These are phyloP conservation scores for Darksidea phi DNA, from an alignment of 495 filamentous ascomycete species.

Conservation along the genomic window DNA sequence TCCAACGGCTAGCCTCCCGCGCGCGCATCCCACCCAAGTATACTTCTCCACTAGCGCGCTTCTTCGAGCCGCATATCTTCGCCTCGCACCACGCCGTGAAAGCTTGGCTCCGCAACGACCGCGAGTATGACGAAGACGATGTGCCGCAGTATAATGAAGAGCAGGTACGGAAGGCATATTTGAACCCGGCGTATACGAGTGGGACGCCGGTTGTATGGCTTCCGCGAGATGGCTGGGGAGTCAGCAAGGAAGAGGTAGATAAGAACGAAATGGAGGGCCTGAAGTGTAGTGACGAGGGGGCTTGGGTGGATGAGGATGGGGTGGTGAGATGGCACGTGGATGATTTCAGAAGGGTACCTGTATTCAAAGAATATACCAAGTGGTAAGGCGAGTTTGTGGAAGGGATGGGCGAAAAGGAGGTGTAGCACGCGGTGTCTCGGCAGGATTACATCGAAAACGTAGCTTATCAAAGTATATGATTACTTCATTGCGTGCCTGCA, in stretches of 20 bases:
- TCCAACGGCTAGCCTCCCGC: constrained; percentile 33
- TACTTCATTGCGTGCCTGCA: no score
- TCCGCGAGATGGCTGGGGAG: constrained; percentile 70
- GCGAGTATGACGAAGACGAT: constrained; percentile 27
- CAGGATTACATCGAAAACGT: no score
- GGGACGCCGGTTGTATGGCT: constrained; percentile 78
- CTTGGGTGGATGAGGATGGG: constrained; percentile 75
- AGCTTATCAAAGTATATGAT: no score
- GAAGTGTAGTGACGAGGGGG: constrained; percentile 79
- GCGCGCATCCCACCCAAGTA: constrained; percentile 28
- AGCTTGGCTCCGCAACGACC: constrained; percentile 33
- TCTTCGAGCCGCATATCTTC: constrained; percentile 37
- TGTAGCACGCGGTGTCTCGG: no score
- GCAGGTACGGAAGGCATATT: constrained; percentile 61
- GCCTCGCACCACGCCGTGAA: constrained; percentile 32
- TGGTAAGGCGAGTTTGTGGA: constrained; percentile 14
- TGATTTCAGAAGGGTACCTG: constrained; percentile 65
- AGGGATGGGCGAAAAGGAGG: not conserved
- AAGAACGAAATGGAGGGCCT: constrained; percentile 68
- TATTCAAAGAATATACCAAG: constrained; percentile 60
- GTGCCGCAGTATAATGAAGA: constrained; percentile 31
- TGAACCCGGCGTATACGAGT: constrained; percentile 67
- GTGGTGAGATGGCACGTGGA: constrained; percentile 74
- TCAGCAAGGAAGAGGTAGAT: constrained; percentile 72
- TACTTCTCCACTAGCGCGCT: constrained; percentile 35